phyloP scores from a whole-genome alignment of 1,284 basidiomycete species.

The Leccinum solheimii region DNA sequence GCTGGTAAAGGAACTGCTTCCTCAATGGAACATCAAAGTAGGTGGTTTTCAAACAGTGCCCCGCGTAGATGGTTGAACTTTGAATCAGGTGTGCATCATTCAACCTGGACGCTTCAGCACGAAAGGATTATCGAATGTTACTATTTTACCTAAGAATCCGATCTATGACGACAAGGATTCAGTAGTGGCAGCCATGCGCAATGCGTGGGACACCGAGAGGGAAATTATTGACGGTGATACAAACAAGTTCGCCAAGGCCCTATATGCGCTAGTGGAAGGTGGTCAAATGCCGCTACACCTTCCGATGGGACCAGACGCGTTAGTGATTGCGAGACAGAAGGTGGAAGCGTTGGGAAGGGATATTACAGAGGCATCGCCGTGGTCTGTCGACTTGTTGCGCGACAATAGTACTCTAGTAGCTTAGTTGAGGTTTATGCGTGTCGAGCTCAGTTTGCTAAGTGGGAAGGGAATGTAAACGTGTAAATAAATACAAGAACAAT shows the following conservation, averaged over 20 bases:
- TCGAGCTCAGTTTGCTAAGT: too few species aligned
- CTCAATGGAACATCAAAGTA: slow-evolving; percentile 28
- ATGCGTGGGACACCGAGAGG: not conserved
- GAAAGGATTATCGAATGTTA: not conserved
- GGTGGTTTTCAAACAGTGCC: not conserved
- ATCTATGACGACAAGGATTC: not conserved
- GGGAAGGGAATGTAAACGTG: too few species aligned
- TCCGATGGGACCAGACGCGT: slow-evolving; percentile 11
- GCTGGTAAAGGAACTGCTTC: slow-evolving; percentile 20
- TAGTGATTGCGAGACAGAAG: not conserved
- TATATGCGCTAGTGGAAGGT: slow-evolving; percentile 1
- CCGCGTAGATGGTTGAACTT: not conserved
- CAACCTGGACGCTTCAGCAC: slow-evolving; percentile 8
- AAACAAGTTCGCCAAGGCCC: slow-evolving; percentile 1
- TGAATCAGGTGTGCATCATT: slow-evolving; percentile 21
- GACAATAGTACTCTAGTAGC: not conserved
- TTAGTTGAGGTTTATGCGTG: not conserved
- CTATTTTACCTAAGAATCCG: slow-evolving; percentile 1
- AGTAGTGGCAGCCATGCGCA: not conserved
- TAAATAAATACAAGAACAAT: too few species aligned
- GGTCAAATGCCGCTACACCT: slow-evolving; percentile 8
- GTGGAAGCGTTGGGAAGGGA: not conserved
- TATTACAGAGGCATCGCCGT: slow-evolving; percentile 3
- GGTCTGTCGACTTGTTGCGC: slow-evolving; percentile 13
- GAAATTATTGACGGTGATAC: not conserved